Percentiles rank a stretch among this genome's conserved stretches.
These are phyloP conservation scores for Lipomyces japonicus DNA, from an alignment of 805 yeast genomes.

Conservation along the genomic window DNA sequence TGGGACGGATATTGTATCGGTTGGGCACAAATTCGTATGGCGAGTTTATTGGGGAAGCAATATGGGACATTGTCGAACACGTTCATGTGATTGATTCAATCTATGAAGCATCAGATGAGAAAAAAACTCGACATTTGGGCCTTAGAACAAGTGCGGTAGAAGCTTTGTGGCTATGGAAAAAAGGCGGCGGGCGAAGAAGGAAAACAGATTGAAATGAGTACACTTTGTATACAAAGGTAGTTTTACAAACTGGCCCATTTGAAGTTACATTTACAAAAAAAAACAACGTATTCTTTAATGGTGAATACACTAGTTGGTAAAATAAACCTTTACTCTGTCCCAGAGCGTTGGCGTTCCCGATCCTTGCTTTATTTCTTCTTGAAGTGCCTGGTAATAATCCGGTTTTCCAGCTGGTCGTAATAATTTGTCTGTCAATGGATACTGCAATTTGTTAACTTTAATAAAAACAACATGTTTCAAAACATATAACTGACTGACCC, in stretches of 20 bases:
- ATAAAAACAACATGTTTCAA: not conserved
- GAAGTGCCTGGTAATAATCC: constrained; percentile 21
- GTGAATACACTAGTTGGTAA: constrained; percentile 7
- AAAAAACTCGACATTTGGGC: constrained; percentile 58
- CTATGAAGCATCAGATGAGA: constrained; percentile 60
- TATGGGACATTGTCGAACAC: constrained; percentile 70
- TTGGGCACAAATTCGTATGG: constrained; percentile 54
- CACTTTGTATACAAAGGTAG: not conserved
- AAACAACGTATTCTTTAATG: not conserved
- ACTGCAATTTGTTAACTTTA: constrained; percentile 7
- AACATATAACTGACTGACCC: constrained; percentile 5
- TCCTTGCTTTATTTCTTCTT: constrained; percentile 20
- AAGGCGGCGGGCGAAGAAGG: constrained; percentile 30
- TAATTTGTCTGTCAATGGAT: constrained; percentile 26
- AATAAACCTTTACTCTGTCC: constrained; percentile 11
- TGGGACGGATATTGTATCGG: constrained; percentile 83
- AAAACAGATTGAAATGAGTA: constrained; percentile 15
- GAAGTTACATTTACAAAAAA: not conserved
- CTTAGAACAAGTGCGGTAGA: constrained; percentile 82
- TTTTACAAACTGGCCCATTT: not conserved
- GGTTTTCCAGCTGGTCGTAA: constrained; percentile 30
- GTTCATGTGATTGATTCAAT: constrained; percentile 62
- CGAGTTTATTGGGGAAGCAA: constrained; percentile 47
- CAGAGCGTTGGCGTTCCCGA: constrained; percentile 16
- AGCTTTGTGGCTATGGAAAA: constrained; percentile 84